Evolutionary conservation across 768 basidiomycete species (phyloP), one percentile per base, ranked within the genome.

Genomic region (Harrya chromipes): DNA sequence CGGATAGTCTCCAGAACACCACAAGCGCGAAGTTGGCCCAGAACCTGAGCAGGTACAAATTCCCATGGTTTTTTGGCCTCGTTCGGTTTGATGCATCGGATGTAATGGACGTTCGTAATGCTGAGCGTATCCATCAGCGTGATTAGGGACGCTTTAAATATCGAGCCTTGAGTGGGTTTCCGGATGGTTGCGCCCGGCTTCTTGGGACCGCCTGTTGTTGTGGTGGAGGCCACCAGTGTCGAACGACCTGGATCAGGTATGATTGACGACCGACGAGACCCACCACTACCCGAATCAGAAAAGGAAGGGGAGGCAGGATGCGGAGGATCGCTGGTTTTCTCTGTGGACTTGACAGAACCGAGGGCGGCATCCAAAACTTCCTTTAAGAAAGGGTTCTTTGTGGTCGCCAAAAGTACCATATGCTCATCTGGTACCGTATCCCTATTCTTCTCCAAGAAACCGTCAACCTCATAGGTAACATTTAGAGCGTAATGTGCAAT

Each of bases 381-480:
- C 68, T 88, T 91, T 46, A 99, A 72, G 78, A 99, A 97, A 11
- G 84, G 73, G 63, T 98, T 99, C 67, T 87, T 89, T 8, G 95
- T 94, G 13, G 78, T 70, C 39, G 87, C 86, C 31, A 99, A 78
- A 10, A 98, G 76, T 3, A 83, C 73, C 81, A 99, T 91, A 47
- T 98, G 97, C 63, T 99, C 97, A 59, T 99, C 97, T 2, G 97
- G 97, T 4, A 99, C 97, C 2, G 97, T 97, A 67, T 99, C 97
- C 49, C 95, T 78, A 65, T 99, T 99, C 75, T 99, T 99, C 72
- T 99, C 97, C 66, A 99, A 75, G 72, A 99, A 99, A 17, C 97
- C 94, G 56, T 97, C 97, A 6, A 89, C 91, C 64, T 98, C 97
- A 70, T 99, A 99, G 2, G 94, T 97, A 47, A 99, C 97, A 66